These are phyloP conservation scores for Apiotrichum domesticum DNA, from an alignment of 1,284 basidiomycete genomes.

Conservation along the genomic window DNA sequence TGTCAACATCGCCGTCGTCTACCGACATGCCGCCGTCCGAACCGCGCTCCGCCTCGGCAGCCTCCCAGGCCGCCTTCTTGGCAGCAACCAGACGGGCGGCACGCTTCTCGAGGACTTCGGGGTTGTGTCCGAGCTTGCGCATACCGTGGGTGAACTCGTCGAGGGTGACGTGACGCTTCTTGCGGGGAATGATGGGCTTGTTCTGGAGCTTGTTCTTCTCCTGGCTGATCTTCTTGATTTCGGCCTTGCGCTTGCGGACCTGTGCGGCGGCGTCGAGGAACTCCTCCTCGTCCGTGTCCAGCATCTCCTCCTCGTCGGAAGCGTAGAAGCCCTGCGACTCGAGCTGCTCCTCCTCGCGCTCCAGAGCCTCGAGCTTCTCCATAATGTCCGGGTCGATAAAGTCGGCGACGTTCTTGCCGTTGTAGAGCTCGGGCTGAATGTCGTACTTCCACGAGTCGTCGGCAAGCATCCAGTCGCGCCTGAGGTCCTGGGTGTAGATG, in stretches of 20 bases:
- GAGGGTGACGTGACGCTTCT: slow-evolving; percentile 78
- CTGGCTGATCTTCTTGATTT: slow-evolving; percentile 71
- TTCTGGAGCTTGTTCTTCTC: slow-evolving; percentile 85
- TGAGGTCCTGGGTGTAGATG: slow-evolving; percentile 81
- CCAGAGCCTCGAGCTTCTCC: slow-evolving; percentile 92
- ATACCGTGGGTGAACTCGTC: slow-evolving; percentile 75
- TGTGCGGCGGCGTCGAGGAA: slow-evolving; percentile 65
- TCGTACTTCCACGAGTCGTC: slow-evolving; percentile 96
- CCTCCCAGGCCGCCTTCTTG: slow-evolving; percentile 44
- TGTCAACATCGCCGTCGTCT: slow-evolving; percentile 7
- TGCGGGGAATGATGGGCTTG: slow-evolving; percentile 75
- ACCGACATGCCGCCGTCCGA: slow-evolving; percentile 2
- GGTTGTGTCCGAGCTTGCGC: slow-evolving; percentile 82
- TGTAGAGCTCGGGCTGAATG: slow-evolving; percentile 89
- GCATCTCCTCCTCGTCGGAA: slow-evolving; percentile 72
- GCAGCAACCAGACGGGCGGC: slow-evolving; percentile 63
- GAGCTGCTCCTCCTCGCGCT: slow-evolving; percentile 91
- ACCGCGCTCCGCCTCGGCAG: slow-evolving; percentile 33
- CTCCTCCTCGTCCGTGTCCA: slow-evolving; percentile 85
- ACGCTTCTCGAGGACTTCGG: slow-evolving; percentile 78
- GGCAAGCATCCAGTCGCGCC: slow-evolving; percentile 74
- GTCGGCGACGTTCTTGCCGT: slow-evolving; percentile 98
- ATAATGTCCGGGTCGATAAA: slow-evolving; percentile 99
- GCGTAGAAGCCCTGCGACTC: slow-evolving; percentile 94
- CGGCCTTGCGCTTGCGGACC: slow-evolving; percentile 56